Evolutionary conservation across 2,329 filamentous ascomycete genomes (phyloP), one percentile per base, ranked within the genome.

Genomic region (Dothistroma pini): DNA sequence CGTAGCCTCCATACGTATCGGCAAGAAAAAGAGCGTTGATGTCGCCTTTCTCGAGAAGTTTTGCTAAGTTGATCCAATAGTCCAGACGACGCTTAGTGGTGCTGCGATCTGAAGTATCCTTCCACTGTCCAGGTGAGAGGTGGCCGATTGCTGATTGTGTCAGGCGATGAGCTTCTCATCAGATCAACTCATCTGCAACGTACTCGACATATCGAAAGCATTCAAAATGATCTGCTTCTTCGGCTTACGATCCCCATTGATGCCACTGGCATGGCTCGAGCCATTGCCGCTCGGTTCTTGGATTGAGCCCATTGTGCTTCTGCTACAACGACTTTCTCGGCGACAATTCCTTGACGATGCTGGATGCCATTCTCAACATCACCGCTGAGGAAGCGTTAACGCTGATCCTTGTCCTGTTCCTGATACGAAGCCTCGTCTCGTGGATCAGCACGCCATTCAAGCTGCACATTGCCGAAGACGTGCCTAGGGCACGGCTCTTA

Each of bases 1-100:
- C 85, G 60, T 87, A 84, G 0, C 83, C 84, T 1, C 85, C 85
- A 56, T 86, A 87, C 0, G 84, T 87, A 66, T 89, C 86, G 0
- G 86, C 86, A 4, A 89, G 77, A 69, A 88, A 88, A 4, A 89
- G 71, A 0, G 84, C 84, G 61, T 86, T 88, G 74, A 89, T 85
- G 7, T 82, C 82, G 2, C 85, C 86, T 11, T 80, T 76, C 59
- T 89, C 86, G 0, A 88, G 76, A 0, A 88, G 70, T 62, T 86
- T 84, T 9, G 86, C 86, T 0, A 89, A 76, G 21, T 88, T 79
- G 25, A 85, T 83, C 85, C 85, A 89, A 68, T 88, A 88, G 11
- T 82, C 76, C 1, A 88, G 77, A 16, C 77, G 81, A 29, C 84
- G 78, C 63, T 89, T 89, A 0, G 82, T 84, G 0, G 83, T 81